Base-by-base conservation (phyloP, 148 eudicot species). In the Silene latifolia region DNA sequence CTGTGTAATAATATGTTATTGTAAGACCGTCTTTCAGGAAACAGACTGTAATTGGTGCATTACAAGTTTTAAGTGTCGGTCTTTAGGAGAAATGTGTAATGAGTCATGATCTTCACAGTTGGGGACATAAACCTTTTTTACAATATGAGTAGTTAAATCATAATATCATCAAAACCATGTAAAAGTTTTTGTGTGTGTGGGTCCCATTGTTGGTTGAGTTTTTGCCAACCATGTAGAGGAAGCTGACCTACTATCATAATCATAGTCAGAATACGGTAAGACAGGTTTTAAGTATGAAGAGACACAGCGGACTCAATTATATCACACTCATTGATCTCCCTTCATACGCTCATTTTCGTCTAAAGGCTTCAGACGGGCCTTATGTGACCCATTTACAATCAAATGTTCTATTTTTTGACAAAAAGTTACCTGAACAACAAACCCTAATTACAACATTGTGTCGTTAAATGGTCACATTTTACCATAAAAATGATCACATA, bases 191-290 rank as follows among this genome's bases (percentile, higher is more conserved):
- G 56, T 8, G 79, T 8, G 79, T 70, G 75, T 63, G 91, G 80
- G 71, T 35, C 67, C 67, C 74, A 74, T 56, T 60, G 79, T 82
- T 85, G 81, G 86, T 87, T 81, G 86, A 84, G 59, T 69, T 72
- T 72, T 79, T 77, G 77, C 87, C 80, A 78, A 44, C 75, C 73
- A 21, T 63, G 69, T 72, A 63, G 79, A 74, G 66, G 65, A 63
- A 64, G 67, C 67, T 76, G 82, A 76, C 82, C 82, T 57, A 76
- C 78, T 57, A 23, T 35, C 62, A 25, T 65, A 39, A 79, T 42
- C 76, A 63, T 56, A 44, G 59, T 71, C 67, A 79, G 63, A 39
- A 17, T 75, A 17, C 46, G 23, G 18, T 11, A 13, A 59, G 51
- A 61, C 27, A 19, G 51, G 58, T 19, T 72, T 44, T 4, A 51